Evolutionary conservation across 1,139 yeast genomes (phyloP).

Genomic region (Nematodospora anomalae): DNA sequence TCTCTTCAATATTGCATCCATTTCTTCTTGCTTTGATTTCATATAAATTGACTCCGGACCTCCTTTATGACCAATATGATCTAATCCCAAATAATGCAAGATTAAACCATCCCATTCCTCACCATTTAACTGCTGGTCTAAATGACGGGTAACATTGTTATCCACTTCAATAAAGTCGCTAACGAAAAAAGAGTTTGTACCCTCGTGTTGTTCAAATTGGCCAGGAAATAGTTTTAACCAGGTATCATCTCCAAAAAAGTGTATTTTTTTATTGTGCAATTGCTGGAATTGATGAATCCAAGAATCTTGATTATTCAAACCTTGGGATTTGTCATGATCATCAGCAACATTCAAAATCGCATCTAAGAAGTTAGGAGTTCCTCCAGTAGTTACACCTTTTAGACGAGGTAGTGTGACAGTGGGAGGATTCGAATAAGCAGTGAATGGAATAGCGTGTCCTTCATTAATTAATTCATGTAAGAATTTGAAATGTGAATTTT

Average conservation of each 20-base stretch:
- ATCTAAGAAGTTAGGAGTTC: constrained; percentile 76
- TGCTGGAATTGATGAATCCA: constrained; percentile 73
- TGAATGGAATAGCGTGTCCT: constrained; percentile 80
- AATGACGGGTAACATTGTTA: constrained; percentile 85
- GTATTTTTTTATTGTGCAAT: constrained; percentile 48
- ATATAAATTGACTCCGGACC: constrained; percentile 82
- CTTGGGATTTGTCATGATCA: constrained; percentile 73
- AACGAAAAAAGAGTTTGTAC: constrained; percentile 92
- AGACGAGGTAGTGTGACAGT: constrained; percentile 79
- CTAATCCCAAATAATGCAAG: constrained; percentile 88
- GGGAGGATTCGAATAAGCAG: constrained; percentile 88
- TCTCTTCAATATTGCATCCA: constrained; percentile 65
- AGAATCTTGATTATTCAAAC: constrained; percentile 75
- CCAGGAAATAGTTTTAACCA: constrained; percentile 89
- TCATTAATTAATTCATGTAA: constrained; percentile 64
- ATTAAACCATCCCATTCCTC: constrained; percentile 79
- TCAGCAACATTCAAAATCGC: constrained; percentile 94
- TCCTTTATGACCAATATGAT: constrained; percentile 96
- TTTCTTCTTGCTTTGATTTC: constrained; percentile 79
- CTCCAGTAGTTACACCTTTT: constrained; percentile 80
- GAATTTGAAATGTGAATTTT: constrained; percentile 53
- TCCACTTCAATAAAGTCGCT: constrained; percentile 95
- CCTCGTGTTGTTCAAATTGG: constrained; percentile 65
- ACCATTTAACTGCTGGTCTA: constrained; percentile 52
- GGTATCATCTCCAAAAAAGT: constrained; percentile 96